Percentiles rank a stretch among this genome's conserved stretches.
phyloP scores from a whole-genome alignment of 768 basidiomycete species.

The Chalciporus chontae region DNA sequence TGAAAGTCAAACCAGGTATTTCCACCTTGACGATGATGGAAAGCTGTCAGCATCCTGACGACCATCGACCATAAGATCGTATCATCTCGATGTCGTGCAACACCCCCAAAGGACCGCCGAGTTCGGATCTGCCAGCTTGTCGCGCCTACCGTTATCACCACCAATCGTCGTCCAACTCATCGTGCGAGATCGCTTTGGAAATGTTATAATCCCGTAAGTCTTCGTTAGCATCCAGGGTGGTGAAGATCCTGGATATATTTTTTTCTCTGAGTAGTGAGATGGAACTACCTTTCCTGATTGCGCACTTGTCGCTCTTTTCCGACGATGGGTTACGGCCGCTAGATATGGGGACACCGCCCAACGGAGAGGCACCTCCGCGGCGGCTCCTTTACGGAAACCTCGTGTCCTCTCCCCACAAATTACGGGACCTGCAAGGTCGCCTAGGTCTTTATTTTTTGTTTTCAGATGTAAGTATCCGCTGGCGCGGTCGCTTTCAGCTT shows the following conservation, averaged over 20 bases:
- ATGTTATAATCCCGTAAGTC: slow-evolving; percentile 75
- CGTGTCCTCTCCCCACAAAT: slow-evolving; percentile 75
- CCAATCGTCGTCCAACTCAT: slow-evolving; percentile 79
- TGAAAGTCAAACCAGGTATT: slow-evolving; percentile 52
- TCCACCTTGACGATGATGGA: slow-evolving; percentile 9
- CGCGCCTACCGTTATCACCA: slow-evolving; percentile 80
- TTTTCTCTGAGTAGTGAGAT: slow-evolving; percentile 53
- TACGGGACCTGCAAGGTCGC: slow-evolving; percentile 78
- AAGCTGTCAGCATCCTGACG: slow-evolving; percentile 17
- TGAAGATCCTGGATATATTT: slow-evolving; percentile 19
- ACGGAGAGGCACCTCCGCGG: slow-evolving; percentile 41
- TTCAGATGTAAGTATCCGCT: slow-evolving; percentile 84
- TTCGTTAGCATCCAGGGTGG: slow-evolving; percentile 17
- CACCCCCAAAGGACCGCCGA: slow-evolving; percentile 81
- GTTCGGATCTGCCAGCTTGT: slow-evolving; percentile 70
- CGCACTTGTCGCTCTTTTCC: slow-evolving; percentile 73
- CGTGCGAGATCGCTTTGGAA: slow-evolving; percentile 68
- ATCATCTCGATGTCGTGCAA: slow-evolving; percentile 82
- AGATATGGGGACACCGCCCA: slow-evolving; percentile 60
- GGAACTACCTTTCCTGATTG: slow-evolving; percentile 85
- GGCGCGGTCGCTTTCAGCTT: slow-evolving; percentile 72
- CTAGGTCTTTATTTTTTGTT: slow-evolving; percentile 87
- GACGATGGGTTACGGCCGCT: slow-evolving; percentile 61
- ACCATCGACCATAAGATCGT: slow-evolving; percentile 43
- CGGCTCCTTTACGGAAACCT: slow-evolving; percentile 81